Evolutionary conservation across 192 early-diverging fungal species (phyloP).

Genomic region (Backusella circina): DNA sequence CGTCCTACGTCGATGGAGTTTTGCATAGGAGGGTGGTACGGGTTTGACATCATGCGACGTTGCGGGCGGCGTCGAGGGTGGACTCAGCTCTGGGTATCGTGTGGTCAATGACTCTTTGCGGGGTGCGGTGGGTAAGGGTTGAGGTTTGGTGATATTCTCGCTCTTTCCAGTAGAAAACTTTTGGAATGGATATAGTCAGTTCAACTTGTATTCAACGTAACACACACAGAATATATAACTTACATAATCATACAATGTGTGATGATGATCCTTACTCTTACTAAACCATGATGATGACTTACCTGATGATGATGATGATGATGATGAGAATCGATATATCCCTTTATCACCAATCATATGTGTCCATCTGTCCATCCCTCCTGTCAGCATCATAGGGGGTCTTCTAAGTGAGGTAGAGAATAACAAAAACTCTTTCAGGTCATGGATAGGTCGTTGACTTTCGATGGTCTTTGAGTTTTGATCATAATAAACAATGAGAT

Average conservation of each 20-base stretch:
- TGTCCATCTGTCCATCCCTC: conserved; percentile 80
- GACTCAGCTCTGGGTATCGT: conserved; percentile 2
- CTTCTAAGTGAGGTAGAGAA: conserved; percentile 54
- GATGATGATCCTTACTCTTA: not conserved
- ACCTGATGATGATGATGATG: not conserved
- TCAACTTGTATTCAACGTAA: not conserved
- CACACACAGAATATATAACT: not conserved
- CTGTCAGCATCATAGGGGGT: conserved; percentile 70
- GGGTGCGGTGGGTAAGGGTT: conserved; percentile 17
- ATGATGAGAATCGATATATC: conserved; percentile 22
- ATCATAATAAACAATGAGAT: conserved; percentile 73
- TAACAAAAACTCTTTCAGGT: conserved; percentile 39
- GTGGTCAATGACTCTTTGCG: conserved; percentile 2
- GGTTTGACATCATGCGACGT: not conserved
- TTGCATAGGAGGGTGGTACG: not conserved
- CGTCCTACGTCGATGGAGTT: conserved; percentile 41
- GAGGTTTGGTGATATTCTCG: not conserved
- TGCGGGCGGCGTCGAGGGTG: not conserved
- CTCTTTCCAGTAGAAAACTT: not conserved
- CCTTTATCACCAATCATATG: conserved; percentile 45
- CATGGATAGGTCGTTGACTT: conserved; percentile 7
- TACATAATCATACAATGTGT: conserved; percentile 5
- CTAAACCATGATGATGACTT: not conserved
- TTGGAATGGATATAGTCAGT: not conserved
- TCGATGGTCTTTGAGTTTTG: conserved; percentile 47